These are phyloP conservation scores for Tolypocladium paradoxum DNA, from an alignment of 2,329 filamentous ascomycete genomes.

Conservation along the genomic window DNA sequence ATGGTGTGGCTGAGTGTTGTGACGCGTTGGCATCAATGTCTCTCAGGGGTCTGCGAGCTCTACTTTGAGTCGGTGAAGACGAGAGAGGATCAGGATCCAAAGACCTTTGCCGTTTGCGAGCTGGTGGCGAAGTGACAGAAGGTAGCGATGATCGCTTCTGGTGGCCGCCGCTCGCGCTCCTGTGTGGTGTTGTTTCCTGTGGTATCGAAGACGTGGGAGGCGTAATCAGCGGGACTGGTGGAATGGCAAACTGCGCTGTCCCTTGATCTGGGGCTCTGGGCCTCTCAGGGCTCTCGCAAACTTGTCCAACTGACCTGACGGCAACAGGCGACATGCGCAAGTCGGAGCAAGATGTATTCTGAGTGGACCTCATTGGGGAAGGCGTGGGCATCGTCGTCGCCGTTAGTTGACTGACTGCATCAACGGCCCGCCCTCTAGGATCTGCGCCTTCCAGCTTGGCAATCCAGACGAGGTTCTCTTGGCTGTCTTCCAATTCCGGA, in stretches of 20 bases:
- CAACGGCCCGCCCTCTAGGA: slow-evolving; percentile 29
- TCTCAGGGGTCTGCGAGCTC: slow-evolving; percentile 10
- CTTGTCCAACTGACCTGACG: not conserved
- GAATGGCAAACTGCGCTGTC: not conserved
- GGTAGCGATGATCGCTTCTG: slow-evolving; percentile 1
- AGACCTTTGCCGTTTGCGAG: slow-evolving; percentile 10
- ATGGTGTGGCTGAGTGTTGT: not conserved
- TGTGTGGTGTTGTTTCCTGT: not conserved
- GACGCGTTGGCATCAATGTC: slow-evolving; percentile 13
- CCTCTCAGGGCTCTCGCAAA: not conserved
- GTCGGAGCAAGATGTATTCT: slow-evolving; percentile 6
- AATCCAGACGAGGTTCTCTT: slow-evolving; percentile 53
- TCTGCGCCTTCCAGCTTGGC: slow-evolving; percentile 47
- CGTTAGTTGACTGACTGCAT: slow-evolving; percentile 35
- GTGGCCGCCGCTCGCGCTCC: slow-evolving; percentile 1
- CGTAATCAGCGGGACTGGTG: slow-evolving; percentile 2
- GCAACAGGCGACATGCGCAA: not conserved
- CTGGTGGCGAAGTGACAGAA: not conserved
- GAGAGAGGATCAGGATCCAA: not conserved
- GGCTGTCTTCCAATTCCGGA: slow-evolving; percentile 40
- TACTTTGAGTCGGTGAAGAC: not conserved
- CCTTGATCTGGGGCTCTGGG: not conserved
- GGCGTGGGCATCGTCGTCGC: slow-evolving; percentile 24
- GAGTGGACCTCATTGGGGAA: slow-evolving; percentile 18
- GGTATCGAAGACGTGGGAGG: slow-evolving; percentile 6